These are phyloP conservation scores for Linanthus parryae DNA, from an alignment of 148 eudicot genomes.

Conservation along the genomic window DNA sequence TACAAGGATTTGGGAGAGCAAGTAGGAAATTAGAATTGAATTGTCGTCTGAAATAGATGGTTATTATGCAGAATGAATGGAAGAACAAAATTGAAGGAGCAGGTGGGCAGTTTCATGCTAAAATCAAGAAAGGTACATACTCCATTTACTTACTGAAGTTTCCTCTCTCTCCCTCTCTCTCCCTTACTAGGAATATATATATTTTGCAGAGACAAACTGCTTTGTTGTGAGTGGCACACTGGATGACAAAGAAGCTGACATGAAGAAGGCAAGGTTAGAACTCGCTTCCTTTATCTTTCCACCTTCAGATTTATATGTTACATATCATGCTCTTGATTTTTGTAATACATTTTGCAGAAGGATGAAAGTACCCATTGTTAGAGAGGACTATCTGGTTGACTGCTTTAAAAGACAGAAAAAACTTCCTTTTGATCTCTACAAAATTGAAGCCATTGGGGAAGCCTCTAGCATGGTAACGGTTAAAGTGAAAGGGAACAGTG, in stretches of 20 bases:
- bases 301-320: not conserved
- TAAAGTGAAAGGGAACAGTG: constrained; percentile 93
- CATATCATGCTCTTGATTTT: constrained; percentile 3
- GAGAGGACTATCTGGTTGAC: constrained; percentile 79
- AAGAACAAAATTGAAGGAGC: constrained; percentile 60
- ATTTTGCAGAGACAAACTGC: constrained; percentile 66
- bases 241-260: constrained; percentile 55
- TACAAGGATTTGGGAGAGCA: no score
- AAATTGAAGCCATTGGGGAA: constrained; percentile 65
- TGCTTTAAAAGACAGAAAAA: constrained; percentile 66
- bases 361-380: constrained; percentile 85
- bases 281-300: constrained; percentile 2
- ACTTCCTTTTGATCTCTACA: constrained; percentile 77
- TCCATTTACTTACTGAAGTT: not conserved
- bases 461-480: constrained; percentile 58
- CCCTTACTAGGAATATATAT: no score
- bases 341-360: constrained; percentile 45
- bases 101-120: constrained; percentile 73
- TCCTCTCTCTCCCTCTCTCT: no score
- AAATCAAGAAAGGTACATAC: constrained; percentile 68
- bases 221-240: constrained; percentile 59
- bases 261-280: constrained; percentile 86
- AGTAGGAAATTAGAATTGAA: constrained; percentile 5
- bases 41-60: constrained; percentile 4
- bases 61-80: constrained; percentile 53